These are phyloP conservation scores for Voacanga thouarsii DNA, from an alignment of 257 asterid genomes.

Conservation along the genomic window DNA sequence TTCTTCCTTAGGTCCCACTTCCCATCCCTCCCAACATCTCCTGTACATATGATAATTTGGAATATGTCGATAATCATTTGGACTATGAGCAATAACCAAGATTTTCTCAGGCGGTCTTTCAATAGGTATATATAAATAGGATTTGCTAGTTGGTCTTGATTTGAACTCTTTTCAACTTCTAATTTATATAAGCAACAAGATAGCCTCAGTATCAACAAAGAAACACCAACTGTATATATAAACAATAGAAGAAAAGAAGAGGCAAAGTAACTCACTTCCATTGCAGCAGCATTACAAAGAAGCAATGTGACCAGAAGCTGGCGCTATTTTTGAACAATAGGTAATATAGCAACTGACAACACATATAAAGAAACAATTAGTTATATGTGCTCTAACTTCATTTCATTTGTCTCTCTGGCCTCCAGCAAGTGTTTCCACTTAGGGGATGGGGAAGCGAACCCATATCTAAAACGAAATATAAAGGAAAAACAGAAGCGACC, in stretches of 20 bases:
- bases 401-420: background rate
- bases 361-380: background rate
- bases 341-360: conserved; percentile 64
- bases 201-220: background rate
- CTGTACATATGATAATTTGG: background rate
- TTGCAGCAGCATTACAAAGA: conserved; percentile 87
- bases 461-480: background rate
- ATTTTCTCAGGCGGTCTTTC: background rate
- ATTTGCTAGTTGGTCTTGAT: background rate
- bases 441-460: background rate
- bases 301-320: conserved; percentile 96
- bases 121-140: background rate
- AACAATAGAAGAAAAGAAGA: background rate
- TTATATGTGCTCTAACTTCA: background rate
- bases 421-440: background rate
- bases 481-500: background rate
- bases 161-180: background rate
- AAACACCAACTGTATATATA: background rate
- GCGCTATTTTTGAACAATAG: conserved; percentile 96
- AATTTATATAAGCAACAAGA: background rate
- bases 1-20: background rate
- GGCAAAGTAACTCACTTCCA: conserved; percentile 65
- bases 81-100: background rate
- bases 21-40: background rate
- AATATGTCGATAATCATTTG: background rate